Conservation (phyloP, 2,329 filamentous ascomycete genomes). For the Alternaria metachromatica region DNA sequence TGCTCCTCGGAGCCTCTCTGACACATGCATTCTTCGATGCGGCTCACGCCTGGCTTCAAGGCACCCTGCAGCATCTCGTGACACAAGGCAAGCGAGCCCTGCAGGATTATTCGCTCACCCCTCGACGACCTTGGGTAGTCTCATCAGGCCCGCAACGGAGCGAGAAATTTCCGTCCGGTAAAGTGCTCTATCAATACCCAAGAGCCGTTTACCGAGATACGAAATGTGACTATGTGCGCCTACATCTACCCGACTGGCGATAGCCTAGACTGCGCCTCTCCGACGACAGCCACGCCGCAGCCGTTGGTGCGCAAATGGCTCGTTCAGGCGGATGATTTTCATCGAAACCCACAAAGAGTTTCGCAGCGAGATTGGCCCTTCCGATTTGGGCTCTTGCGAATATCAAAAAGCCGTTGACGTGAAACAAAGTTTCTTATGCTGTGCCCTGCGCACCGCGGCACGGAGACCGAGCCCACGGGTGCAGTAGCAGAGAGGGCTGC, state of each 20-base stretch:
- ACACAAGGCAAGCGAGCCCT: slow-evolving; percentile 23
- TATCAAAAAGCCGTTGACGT: slow-evolving; percentile 38
- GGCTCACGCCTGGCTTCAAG: slow-evolving; percentile 17
- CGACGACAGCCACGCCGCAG: slow-evolving; percentile 22
- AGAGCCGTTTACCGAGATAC: slow-evolving; percentile 22
- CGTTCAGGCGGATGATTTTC: slow-evolving; percentile 25
- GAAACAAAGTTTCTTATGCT: slow-evolving; percentile 9
- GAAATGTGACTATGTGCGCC: slow-evolving; percentile 15
- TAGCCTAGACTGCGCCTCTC: slow-evolving; percentile 27
- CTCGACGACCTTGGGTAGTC: slow-evolving; percentile 3
- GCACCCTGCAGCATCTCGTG: slow-evolving; percentile 23
- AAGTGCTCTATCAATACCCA: slow-evolving; percentile 18
- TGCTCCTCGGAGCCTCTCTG: slow-evolving; percentile 10
- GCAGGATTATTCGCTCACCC: slow-evolving; percentile 18
- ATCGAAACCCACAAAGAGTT: slow-evolving; percentile 23
- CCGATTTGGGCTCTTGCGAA: slow-evolving; percentile 10
- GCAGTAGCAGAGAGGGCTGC: background rate
- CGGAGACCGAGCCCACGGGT: slow-evolving; percentile 4
- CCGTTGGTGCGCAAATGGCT: slow-evolving; percentile 23
- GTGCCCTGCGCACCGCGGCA: slow-evolving; percentile 16
- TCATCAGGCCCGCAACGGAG: slow-evolving; percentile 31
- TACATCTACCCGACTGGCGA: slow-evolving; percentile 16
- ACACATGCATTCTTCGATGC: slow-evolving; percentile 12
- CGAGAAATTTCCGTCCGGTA: slow-evolving; percentile 39
- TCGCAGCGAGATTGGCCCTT: slow-evolving; percentile 27